Conservation (phyloP, 2,329 filamentous ascomycete genomes). For the Hypoxylon sp. region DNA sequence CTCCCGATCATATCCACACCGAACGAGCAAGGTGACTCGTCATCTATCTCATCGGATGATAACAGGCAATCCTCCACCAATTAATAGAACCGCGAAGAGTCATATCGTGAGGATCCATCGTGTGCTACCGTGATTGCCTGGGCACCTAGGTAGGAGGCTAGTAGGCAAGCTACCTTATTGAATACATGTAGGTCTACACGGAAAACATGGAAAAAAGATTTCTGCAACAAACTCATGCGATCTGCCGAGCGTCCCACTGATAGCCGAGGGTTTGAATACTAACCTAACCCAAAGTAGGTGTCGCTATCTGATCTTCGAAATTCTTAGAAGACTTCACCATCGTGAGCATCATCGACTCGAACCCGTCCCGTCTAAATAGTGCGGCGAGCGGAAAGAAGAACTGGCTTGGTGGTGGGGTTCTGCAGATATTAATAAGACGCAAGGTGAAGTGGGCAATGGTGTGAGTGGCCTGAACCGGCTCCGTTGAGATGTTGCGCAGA, state of each 20-base stretch:
- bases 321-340: constrained; percentile 26
- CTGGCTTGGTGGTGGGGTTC: constrained; percentile 25
- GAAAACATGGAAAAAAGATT: not conserved
- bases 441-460: constrained; percentile 11
- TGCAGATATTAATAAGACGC: constrained; percentile 26
- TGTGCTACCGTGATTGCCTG: constrained; percentile 14
- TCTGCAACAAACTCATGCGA: not conserved
- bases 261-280: not conserved
- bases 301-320: constrained; percentile 9
- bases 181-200: no score
- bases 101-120: constrained; percentile 19
- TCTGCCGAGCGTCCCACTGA: constrained; percentile 6
- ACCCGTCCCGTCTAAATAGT: constrained; percentile 1
- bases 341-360: constrained; percentile 33
- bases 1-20: constrained; percentile 22
- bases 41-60: constrained; percentile 13
- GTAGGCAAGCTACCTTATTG: no score
- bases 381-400: constrained; percentile 9
- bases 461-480: not conserved
- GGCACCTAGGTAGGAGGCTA: no score
- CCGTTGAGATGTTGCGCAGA: constrained; percentile 39
- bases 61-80: constrained; percentile 17
- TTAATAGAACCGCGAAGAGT: constrained; percentile 10
- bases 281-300: constrained; percentile 10
- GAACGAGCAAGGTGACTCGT: constrained; percentile 21